phyloP scores from a whole-genome alignment of 2,329 filamentous ascomycete genomes.

The Fusarium musae region DNA sequence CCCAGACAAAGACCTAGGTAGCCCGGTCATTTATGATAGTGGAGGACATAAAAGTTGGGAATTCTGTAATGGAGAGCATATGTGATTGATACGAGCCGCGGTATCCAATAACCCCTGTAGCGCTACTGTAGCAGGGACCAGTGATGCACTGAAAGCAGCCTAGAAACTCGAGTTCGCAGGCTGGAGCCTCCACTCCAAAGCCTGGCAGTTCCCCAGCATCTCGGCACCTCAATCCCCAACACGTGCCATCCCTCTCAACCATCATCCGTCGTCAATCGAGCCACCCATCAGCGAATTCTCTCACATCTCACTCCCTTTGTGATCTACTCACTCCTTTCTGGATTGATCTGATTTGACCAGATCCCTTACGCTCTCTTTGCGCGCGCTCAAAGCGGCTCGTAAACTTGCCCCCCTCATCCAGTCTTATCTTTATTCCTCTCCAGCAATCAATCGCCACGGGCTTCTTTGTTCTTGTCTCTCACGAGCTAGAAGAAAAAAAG shows the following conservation, averaged over 20 bases:
- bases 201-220: slow-evolving; percentile 31
- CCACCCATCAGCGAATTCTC: slow-evolving; percentile 29
- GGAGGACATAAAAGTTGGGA: too few species aligned
- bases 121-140: slow-evolving; percentile 14
- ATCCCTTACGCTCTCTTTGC: slow-evolving; percentile 14
- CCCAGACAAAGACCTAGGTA: neutral
- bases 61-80: neutral
- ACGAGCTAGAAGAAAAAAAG: neutral
- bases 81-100: slow-evolving; percentile 23
- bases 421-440: slow-evolving; percentile 8
- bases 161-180: neutral
- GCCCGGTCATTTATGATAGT: neutral
- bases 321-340: slow-evolving; percentile 1
- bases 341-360: slow-evolving; percentile 4
- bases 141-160: slow-evolving; percentile 5
- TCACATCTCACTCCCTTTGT: slow-evolving; percentile 27
- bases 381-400: slow-evolving; percentile 3
- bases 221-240: slow-evolving; percentile 44
- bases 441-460: neutral
- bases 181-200: slow-evolving; percentile 1
- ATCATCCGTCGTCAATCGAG: slow-evolving; percentile 42
- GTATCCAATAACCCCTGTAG: slow-evolving; percentile 22
- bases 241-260: slow-evolving; percentile 46
- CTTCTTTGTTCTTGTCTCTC: neutral
- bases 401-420: slow-evolving; percentile 1